A percentile compares a stretch with the other conserved stretches of the same genome.
These are phyloP conservation scores for Globisporangium splendens DNA, from an alignment of 352 stramenopile genomes.

Conservation along the genomic window DNA sequence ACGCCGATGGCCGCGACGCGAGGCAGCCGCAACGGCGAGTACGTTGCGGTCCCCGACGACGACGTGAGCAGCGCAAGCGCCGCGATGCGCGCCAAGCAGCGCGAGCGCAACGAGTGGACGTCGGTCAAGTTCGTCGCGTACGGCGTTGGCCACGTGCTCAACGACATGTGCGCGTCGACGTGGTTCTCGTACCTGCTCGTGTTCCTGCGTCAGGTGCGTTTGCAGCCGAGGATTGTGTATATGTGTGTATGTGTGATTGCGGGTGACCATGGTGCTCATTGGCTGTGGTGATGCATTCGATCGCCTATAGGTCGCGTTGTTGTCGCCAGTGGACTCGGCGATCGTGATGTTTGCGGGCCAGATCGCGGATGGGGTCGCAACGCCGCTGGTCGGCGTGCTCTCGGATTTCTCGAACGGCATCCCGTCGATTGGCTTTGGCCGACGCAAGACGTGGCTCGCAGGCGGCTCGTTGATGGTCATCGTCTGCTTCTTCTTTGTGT, in stretches of 20 bases:
- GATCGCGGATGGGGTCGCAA: constrained; percentile 77
- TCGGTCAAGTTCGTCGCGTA: constrained; percentile 61
- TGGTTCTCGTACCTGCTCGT: constrained; percentile 89
- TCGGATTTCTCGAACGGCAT: constrained; percentile 67
- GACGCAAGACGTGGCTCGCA: constrained; percentile 74
- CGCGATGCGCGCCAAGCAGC: constrained; percentile 6
- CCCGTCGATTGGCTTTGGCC: constrained; percentile 55
- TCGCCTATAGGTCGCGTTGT: constrained; percentile 28
- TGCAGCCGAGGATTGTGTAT: neutral
- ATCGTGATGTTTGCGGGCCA: constrained; percentile 87
- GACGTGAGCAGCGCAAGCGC: constrained; percentile 5
- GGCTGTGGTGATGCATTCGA: neutral
- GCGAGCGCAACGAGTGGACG: constrained; percentile 39
- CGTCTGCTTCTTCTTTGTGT: constrained; percentile 86
- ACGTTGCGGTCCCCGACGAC: constrained; percentile 14
- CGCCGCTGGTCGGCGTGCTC: constrained; percentile 73
- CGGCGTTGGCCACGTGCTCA: constrained; percentile 80
- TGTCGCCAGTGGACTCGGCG: constrained; percentile 75
- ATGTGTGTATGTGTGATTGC: neutral
- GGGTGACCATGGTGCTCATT: neutral
- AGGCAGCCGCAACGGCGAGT: constrained; percentile 8
- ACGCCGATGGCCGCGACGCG: neutral
- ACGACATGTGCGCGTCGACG: constrained; percentile 86
- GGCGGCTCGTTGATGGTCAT: constrained; percentile 69
- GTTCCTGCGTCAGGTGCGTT: constrained; percentile 53